Evolutionary conservation across 306 rosid genomes (phyloP).

Genomic region (Prosopis cineraria): DNA sequence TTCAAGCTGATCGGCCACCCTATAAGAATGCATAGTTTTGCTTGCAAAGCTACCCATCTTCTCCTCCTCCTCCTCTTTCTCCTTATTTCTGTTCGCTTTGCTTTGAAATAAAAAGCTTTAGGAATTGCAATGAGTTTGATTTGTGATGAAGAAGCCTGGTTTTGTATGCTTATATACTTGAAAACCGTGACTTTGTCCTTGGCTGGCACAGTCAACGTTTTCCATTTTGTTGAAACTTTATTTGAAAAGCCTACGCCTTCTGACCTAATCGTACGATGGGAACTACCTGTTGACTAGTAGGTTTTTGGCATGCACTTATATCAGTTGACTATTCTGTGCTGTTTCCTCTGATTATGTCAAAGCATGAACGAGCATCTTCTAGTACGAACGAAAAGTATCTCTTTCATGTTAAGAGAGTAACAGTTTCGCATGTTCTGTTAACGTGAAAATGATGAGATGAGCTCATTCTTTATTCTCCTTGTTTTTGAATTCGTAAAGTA

Average conservation of each 20-base stretch:
- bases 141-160: neutral
- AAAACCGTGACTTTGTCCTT: neutral
- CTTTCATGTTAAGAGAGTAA: no score
- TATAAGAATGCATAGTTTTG: neutral
- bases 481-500: no score
- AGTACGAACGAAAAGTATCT: no score
- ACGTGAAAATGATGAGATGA: no score
- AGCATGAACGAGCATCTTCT: neutral
- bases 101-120: neutral
- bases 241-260: neutral
- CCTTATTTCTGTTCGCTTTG: neutral
- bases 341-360: no score
- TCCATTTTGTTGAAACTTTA: neutral
- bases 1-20: neutral
- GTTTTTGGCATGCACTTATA: neutral
- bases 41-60: neutral
- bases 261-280: neutral
- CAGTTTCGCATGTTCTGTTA: no score
- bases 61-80: neutral
- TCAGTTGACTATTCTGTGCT: no score
- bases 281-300: neutral
- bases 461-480: no score
- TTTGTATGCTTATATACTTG: neutral
- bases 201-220: neutral
- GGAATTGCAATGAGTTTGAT: neutral